phyloP scores from a whole-genome alignment of 2,329 filamentous ascomycete genomes.

The Lachnellula willkommii region DNA sequence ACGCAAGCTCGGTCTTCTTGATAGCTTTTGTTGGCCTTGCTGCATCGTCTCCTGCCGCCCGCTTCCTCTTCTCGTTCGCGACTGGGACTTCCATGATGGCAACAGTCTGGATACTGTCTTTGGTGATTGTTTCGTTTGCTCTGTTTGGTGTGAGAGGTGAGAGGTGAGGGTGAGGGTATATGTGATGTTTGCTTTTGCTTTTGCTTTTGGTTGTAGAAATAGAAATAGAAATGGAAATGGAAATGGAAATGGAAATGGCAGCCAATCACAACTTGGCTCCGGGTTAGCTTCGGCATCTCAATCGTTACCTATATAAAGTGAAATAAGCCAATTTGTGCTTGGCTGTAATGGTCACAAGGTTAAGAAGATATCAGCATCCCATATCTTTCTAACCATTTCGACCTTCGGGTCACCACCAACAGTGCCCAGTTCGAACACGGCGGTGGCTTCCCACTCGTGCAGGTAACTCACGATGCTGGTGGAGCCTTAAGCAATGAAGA shows the following conservation, averaged over 20 bases:
- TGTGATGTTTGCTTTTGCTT: no score
- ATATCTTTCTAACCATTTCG: constrained; percentile 42
- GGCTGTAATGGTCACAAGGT: constrained; percentile 60
- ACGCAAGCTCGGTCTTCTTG: not conserved
- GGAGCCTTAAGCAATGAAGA: constrained; percentile 63
- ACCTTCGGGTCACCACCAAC: constrained; percentile 31
- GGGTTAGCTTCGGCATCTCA: not conserved
- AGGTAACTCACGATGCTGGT: constrained; percentile 62
- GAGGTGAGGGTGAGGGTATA: not conserved
- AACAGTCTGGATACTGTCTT: not conserved
- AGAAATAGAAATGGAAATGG: not conserved
- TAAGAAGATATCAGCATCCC: constrained; percentile 51
- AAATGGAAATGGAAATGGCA: no score
- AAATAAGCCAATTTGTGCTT: constrained; percentile 17
- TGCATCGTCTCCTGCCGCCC: not conserved
- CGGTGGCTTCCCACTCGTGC: constrained; percentile 60
- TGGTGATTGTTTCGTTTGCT: not conserved
- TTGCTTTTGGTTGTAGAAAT: not conserved
- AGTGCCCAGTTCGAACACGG: constrained; percentile 65
- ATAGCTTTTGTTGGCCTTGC: not conserved
- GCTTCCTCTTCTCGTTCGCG: constrained; percentile 1
- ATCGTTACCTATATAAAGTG: constrained; percentile 22
- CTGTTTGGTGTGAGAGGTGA: not conserved
- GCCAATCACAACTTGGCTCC: not conserved
- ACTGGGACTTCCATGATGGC: not conserved